Evolutionary conservation across 2,329 filamentous ascomycete species (phyloP).

Genomic region (Hypoxylon sp.): DNA sequence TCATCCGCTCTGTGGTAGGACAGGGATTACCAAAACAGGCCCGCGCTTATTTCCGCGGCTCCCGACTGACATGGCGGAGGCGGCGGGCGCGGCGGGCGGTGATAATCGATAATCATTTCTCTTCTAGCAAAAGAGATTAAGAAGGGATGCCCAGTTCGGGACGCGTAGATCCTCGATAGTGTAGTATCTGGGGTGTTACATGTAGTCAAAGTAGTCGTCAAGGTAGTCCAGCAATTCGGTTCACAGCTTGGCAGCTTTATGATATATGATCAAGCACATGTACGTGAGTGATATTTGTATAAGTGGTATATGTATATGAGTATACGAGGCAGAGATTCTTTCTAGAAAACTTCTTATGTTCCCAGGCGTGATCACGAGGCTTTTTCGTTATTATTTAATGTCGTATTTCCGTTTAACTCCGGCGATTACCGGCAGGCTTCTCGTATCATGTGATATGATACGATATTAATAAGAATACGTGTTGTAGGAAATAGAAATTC

Average conservation of each 20-base stretch:
- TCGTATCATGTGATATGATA: conserved; percentile 39
- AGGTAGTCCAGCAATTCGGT: conserved; percentile 29
- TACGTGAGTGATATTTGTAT: neutral
- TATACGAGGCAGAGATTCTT: conserved; percentile 42
- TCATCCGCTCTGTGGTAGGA: neutral
- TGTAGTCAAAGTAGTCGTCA: too few relatives aligned
- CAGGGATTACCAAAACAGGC: neutral
- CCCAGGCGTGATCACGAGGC: conserved; percentile 9
- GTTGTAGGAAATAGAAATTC: neutral
- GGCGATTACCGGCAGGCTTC: conserved; percentile 33
- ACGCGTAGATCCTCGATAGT: conserved; percentile 37
- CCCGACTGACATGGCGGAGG: conserved; percentile 27
- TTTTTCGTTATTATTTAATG: conserved; percentile 16
- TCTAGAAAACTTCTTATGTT: conserved; percentile 38
- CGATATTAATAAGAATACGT: conserved; percentile 6
- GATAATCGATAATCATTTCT: conserved; percentile 20
- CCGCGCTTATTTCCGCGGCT: conserved; percentile 27
- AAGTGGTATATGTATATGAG: neutral
- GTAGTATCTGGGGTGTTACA: conserved; percentile 25
- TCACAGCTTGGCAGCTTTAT: conserved; percentile 41
- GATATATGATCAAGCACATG: conserved; percentile 33
- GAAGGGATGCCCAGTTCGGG: conserved; percentile 10
- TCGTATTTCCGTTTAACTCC: conserved; percentile 26
- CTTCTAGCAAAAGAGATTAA: conserved; percentile 6
- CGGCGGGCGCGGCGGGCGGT: conserved; percentile 26